Conservation (phyloP, 164 flowering plant genomes). For the Magnolia changhungtana region DNA sequence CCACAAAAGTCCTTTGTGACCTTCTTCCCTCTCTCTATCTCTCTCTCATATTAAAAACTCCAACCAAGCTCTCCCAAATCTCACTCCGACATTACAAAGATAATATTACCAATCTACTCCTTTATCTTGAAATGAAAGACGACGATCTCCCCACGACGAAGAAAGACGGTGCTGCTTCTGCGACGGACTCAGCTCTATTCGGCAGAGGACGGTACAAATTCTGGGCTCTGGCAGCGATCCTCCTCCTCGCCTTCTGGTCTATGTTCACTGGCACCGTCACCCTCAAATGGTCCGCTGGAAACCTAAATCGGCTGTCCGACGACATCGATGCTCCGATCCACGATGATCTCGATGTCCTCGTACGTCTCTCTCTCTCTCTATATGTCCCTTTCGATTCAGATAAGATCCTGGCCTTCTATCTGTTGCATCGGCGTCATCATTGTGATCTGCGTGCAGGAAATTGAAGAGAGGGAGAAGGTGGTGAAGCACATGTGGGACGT, state of each 20-base stretch:
- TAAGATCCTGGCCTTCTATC: background rate
- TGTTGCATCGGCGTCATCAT: background rate
- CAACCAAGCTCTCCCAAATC: background rate
- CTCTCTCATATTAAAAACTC: background rate
- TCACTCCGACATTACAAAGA: background rate
- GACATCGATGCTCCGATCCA: slow-evolving; percentile 50
- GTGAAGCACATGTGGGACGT: slow-evolving; percentile 99
- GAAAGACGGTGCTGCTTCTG: slow-evolving; percentile 38
- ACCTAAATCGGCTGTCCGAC: slow-evolving; percentile 59
- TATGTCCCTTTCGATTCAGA: background rate
- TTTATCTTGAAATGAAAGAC: slow-evolving; percentile 51
- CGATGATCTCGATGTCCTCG: slow-evolving; percentile 91
- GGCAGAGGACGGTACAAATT: slow-evolving; percentile 86
- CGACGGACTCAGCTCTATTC: slow-evolving; percentile 28
- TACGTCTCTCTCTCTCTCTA: slow-evolving; percentile 15
- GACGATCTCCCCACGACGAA: slow-evolving; percentile 47
- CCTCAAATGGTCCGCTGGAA: slow-evolving; percentile 89
- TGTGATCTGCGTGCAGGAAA: slow-evolving; percentile 48
- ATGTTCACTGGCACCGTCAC: slow-evolving; percentile 94
- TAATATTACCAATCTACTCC: background rate
- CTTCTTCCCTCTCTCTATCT: background rate
- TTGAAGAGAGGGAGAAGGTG: slow-evolving; percentile 97
- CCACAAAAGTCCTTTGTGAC: background rate
- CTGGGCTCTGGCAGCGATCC: slow-evolving; percentile 85
- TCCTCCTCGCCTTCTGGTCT: slow-evolving; percentile 93